Conservation (phyloP, 2,329 filamentous ascomycete species). For the Botrytis porri region DNA sequence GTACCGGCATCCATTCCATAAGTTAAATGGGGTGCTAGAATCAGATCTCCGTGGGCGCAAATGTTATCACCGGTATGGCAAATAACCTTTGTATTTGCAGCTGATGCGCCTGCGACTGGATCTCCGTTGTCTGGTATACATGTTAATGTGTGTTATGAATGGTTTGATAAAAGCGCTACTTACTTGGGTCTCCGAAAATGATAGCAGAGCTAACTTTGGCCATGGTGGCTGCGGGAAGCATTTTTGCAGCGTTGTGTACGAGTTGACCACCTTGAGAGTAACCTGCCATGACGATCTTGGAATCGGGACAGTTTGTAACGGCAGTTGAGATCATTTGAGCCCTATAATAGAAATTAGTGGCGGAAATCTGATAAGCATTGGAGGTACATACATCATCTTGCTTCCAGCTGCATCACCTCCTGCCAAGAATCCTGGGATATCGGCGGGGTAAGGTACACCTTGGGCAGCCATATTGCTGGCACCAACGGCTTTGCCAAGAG, state of each 20-base stretch:
- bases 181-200: slow-evolving; percentile 32
- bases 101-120: slow-evolving; percentile 24
- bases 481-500: slow-evolving; percentile 38
- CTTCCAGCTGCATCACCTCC: slow-evolving; percentile 47
- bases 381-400: slow-evolving; percentile 40
- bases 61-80: slow-evolving; percentile 31
- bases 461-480: slow-evolving; percentile 47
- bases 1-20: slow-evolving; percentile 29
- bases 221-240: slow-evolving; percentile 23
- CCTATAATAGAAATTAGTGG: slow-evolving; percentile 17
- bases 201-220: slow-evolving; percentile 28
- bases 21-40: slow-evolving; percentile 27
- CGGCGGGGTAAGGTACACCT: slow-evolving; percentile 52
- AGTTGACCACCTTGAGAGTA: slow-evolving; percentile 35
- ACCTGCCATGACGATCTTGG: slow-evolving; percentile 29
- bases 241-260: slow-evolving; percentile 28
- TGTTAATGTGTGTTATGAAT: background rate
- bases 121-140: slow-evolving; percentile 26
- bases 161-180: background rate
- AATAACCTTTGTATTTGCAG: slow-evolving; percentile 27
- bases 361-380: background rate
- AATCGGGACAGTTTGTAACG: slow-evolving; percentile 25
- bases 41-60: slow-evolving; percentile 26
- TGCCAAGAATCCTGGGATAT: slow-evolving; percentile 44
- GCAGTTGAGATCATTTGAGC: slow-evolving; percentile 25